Conservation (phyloP, 495 filamentous ascomycete species). For the Xylaria flabelliformis region DNA sequence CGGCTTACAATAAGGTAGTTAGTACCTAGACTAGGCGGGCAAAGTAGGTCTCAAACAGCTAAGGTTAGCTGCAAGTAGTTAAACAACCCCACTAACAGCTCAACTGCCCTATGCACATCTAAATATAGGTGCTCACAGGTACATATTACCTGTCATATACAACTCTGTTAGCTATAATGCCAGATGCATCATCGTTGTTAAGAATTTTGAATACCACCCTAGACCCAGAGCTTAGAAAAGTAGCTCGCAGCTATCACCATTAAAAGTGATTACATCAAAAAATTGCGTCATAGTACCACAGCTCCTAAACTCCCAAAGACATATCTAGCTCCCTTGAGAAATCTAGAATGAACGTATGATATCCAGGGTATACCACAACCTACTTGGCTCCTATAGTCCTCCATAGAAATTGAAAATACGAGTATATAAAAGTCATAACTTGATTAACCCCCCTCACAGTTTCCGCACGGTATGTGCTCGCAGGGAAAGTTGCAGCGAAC, state of each 20-base stretch:
- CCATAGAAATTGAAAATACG: background rate
- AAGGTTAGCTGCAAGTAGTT: background rate
- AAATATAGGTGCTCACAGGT: background rate
- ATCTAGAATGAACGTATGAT: conserved; percentile 13
- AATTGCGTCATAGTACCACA: background rate
- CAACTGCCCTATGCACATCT: background rate
- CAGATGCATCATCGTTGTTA: background rate
- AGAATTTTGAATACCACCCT: background rate
- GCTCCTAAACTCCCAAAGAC: background rate
- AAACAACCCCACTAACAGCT: conserved; percentile 4
- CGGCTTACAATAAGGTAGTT: too few relatives aligned
- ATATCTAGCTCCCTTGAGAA: background rate
- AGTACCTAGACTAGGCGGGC: too few relatives aligned
- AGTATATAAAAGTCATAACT: background rate
- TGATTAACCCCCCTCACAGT: conserved; percentile 26
- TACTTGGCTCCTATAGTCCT: background rate
- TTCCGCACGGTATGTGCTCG: conserved; percentile 33
- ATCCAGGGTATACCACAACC: conserved; percentile 21
- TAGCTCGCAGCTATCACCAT: background rate
- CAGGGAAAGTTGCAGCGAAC: conserved; percentile 34
- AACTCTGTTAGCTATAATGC: background rate
- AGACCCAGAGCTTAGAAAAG: background rate
- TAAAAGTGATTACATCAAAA: background rate
- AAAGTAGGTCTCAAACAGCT: too few relatives aligned
- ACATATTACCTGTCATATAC: background rate